Conservation (phyloP, 768 basidiomycete genomes). For the Chalciporus chontae region DNA sequence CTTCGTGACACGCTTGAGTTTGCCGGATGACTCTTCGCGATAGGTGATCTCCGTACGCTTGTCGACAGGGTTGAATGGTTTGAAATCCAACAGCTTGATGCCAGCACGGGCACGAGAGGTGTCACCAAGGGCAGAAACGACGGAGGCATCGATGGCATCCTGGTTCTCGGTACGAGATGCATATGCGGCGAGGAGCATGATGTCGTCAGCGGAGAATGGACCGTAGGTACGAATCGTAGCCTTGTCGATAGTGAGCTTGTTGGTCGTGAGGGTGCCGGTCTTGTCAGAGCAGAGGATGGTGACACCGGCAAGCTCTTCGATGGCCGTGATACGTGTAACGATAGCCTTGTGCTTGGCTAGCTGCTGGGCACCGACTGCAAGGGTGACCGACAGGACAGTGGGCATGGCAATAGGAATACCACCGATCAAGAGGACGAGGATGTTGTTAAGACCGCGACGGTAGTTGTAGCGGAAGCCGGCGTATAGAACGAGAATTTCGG, state of each 20-base stretch:
- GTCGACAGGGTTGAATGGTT: slow-evolving; percentile 99
- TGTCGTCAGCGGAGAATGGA: slow-evolving; percentile 82
- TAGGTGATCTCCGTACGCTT: slow-evolving; percentile 99
- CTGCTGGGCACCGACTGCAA: slow-evolving; percentile 98
- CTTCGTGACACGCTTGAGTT: slow-evolving; percentile 98
- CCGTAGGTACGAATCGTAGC: slow-evolving; percentile 89
- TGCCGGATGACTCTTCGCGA: slow-evolving; percentile 89
- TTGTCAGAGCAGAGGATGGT: slow-evolving; percentile 99
- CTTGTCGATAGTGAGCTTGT: slow-evolving; percentile 97
- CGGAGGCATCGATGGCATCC: slow-evolving; percentile 92
- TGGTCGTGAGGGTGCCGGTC: slow-evolving; percentile 97
- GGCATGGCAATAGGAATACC: slow-evolving; percentile 99
- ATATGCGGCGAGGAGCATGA: slow-evolving; percentile 91
- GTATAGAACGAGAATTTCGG: slow-evolving; percentile 93
- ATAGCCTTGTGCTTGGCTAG: slow-evolving; percentile 99
- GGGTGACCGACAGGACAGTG: slow-evolving; percentile 95
- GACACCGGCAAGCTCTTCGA: slow-evolving; percentile 97
- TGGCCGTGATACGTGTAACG: slow-evolving; percentile 98
- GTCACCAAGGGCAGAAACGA: slow-evolving; percentile 78
- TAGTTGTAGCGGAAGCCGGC: slow-evolving; percentile 88
- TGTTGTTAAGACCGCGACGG: slow-evolving; percentile 94
- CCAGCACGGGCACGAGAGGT: slow-evolving; percentile 74
- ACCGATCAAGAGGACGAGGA: slow-evolving; percentile 98
- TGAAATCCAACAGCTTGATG: slow-evolving; percentile 97
- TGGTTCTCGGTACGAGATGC: slow-evolving; percentile 98